Base-by-base conservation (phyloP, 192 early-diverging fungal species). In the Backusella parvicylindrica region DNA sequence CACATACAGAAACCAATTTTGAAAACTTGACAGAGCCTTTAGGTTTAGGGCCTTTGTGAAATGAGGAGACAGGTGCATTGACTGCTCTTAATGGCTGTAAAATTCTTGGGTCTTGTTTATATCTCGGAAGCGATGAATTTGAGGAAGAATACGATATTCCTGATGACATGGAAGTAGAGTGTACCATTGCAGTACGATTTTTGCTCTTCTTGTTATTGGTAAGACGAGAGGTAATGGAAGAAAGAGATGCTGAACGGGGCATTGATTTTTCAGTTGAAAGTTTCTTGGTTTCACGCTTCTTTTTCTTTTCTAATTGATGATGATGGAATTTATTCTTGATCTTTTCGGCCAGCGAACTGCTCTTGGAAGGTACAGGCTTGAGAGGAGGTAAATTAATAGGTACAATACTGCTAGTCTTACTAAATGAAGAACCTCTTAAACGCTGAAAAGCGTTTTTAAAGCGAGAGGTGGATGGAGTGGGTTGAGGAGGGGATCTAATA, bases 191-290 rank as follows among this genome's bases (percentile, higher is more conserved):
- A 15, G 41, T 43, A 43, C 8, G 2, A 37, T 38, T 38, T 11
- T 38, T 38, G 11, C 13, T 43, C 11, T 12, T 43, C 8, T 28
- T 60, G 9, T 60, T 60, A 7, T 60, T 60, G 53, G 7, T 60
- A 4, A 60, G 23, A 2, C 23, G 53, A 28, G 53, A 60, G 89
- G 84, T 15, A 94, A 88, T 18, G 93, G 96, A 2, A 97, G 83
- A 60, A 15, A 70, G 41, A 6, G 68, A 70, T 0, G 41, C 15
- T 1, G 40, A 70, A n/a, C 68, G 37, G 13, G 53, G 53, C 23
- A 60, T 60, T 9, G 53, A 2, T 13, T 33, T 66, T 35, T 66
- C 15, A 7, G 8, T 66, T 1, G n/a, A 26, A 26, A 7, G 18
- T 13, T 68, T 18, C 38, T 68, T 37, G 12, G 21, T 35, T 33